A percentile compares a stretch with the other conserved stretches of the same genome.
These are phyloP conservation scores for Coemansia reversa DNA, from an alignment of 192 early-diverging fungal species.

Conservation along the genomic window DNA sequence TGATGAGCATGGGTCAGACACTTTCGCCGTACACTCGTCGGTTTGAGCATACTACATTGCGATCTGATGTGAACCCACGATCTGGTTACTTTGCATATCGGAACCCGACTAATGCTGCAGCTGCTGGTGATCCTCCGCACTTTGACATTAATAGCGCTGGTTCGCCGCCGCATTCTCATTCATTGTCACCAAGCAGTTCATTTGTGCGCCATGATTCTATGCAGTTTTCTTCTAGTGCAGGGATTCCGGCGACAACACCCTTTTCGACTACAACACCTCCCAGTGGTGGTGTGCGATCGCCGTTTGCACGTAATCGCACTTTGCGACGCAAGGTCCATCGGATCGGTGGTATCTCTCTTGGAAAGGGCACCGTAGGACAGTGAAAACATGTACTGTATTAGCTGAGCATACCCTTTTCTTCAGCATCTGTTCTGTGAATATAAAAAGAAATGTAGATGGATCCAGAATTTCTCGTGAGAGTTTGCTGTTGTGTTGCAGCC, in stretches of 20 bases:
- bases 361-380: constrained; percentile 2
- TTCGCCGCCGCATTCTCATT: constrained; percentile 29
- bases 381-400: not conserved
- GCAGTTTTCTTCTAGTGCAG: constrained; percentile 23
- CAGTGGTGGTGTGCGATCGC: constrained; percentile 37
- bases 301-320: constrained; percentile 44
- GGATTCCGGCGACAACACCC: constrained; percentile 10
- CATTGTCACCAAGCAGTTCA: constrained; percentile 18
- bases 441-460: not conserved
- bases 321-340: constrained; percentile 51
- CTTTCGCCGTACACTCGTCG: constrained; percentile 81
- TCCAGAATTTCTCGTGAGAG: no score
- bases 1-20: constrained; percentile 83
- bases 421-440: not conserved
- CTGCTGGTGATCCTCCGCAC: not conserved
- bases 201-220: constrained; percentile 9
- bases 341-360: constrained; percentile 15
- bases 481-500: no score
- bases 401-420: not conserved
- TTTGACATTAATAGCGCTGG: not conserved
- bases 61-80: constrained; percentile 55
- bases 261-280: constrained; percentile 38
- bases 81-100: constrained; percentile 14
- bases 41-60: constrained; percentile 77
- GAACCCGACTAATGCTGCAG: not conserved